A percentile compares a stretch with the other conserved stretches of the same genome.
These are phyloP conservation scores for Ophiostoma novo-ulmi DNA, from an alignment of 2,329 filamentous ascomycete species.

Conservation along the genomic window DNA sequence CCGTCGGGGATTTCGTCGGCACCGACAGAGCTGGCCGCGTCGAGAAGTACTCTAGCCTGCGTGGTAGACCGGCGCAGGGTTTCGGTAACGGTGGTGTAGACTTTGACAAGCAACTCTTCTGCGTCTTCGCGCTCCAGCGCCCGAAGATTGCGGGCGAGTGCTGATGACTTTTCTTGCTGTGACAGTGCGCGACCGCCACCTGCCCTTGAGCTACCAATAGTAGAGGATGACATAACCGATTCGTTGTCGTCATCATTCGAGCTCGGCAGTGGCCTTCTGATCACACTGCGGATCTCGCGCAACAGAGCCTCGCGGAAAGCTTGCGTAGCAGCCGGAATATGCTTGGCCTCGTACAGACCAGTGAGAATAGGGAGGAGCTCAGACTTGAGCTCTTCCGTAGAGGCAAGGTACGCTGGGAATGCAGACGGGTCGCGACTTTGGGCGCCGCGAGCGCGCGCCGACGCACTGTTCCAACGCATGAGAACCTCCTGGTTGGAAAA, in stretches of 20 bases:
- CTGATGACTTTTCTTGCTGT: conserved; percentile 84
- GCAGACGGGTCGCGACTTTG: conserved; percentile 62
- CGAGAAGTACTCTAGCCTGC: conserved; percentile 89
- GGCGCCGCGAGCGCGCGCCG: conserved; percentile 63
- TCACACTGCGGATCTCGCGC: conserved; percentile 79
- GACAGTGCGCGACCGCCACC: conserved; percentile 55
- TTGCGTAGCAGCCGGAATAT: conserved; percentile 74
- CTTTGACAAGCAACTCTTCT: conserved; percentile 72
- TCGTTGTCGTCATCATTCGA: conserved; percentile 92
- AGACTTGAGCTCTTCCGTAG: conserved; percentile 64
- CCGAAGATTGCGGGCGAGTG: conserved; percentile 80
- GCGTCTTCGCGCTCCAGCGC: conserved; percentile 78
- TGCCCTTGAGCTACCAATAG: conserved; percentile 46
- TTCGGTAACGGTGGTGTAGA: conserved; percentile 86
- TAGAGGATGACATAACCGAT: conserved; percentile 81
- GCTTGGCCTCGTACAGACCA: conserved; percentile 75
- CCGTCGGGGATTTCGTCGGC: conserved; percentile 31
- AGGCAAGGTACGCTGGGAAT: conserved; percentile 73
- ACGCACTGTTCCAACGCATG: conserved; percentile 76
- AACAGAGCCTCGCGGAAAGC: conserved; percentile 79
- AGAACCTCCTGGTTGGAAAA: conserved; percentile 70
- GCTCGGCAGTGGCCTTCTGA: conserved; percentile 79
- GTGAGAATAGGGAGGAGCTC: conserved; percentile 66
- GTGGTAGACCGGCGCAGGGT: conserved; percentile 77
- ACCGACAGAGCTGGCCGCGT: conserved; percentile 75